A percentile compares a stretch with the other conserved stretches of the same genome.
These are phyloP conservation scores for Colletotrichum sp. DNA, from an alignment of 2,329 filamentous ascomycete species.

Conservation along the genomic window DNA sequence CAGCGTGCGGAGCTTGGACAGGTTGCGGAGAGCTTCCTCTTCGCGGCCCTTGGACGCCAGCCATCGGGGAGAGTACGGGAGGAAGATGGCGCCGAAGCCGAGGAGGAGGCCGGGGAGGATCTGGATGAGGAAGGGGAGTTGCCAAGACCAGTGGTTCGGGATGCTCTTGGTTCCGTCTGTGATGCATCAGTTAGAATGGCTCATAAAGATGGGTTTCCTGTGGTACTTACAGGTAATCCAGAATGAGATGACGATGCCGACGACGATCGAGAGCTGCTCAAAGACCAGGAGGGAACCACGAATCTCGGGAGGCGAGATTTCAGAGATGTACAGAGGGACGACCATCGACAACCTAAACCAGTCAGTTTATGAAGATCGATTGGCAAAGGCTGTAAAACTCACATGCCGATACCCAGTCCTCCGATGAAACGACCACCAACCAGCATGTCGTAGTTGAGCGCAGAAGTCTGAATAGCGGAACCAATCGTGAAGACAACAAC, in stretches of 20 bases:
- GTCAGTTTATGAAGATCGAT: background rate
- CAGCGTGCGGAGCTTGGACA: conserved; percentile 12
- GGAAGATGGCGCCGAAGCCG: conserved; percentile 26
- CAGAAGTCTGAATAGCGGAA: conserved; percentile 34
- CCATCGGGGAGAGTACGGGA: conserved; percentile 28
- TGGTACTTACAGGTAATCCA: conserved; percentile 24
- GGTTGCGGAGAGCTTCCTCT: conserved; percentile 30
- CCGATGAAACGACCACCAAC: conserved; percentile 54
- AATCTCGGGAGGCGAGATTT: conserved; percentile 41
- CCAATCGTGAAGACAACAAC: conserved; percentile 33
- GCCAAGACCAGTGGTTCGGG: conserved; percentile 24
- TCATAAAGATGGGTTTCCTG: accelerated
- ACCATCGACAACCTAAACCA: conserved; percentile 46
- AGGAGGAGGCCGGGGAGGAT: conserved; percentile 29
- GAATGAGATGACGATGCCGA: conserved; percentile 33
- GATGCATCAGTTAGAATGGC: accelerated
- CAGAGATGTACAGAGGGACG: conserved; percentile 48
- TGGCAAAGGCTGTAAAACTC: accelerated
- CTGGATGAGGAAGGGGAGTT: conserved; percentile 35
- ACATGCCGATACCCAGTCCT: conserved; percentile 50
- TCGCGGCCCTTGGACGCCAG: conserved; percentile 39
- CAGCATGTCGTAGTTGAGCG: conserved; percentile 43
- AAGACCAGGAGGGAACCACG: conserved; percentile 38
- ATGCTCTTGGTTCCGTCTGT: conserved; percentile 24
- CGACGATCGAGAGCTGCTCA: conserved; percentile 33